A percentile compares a stretch with the other conserved stretches of the same genome.
Conservation (phyloP, 2,329 filamentous ascomycete species). For the Neofusicoccum umdonicola region DNA sequence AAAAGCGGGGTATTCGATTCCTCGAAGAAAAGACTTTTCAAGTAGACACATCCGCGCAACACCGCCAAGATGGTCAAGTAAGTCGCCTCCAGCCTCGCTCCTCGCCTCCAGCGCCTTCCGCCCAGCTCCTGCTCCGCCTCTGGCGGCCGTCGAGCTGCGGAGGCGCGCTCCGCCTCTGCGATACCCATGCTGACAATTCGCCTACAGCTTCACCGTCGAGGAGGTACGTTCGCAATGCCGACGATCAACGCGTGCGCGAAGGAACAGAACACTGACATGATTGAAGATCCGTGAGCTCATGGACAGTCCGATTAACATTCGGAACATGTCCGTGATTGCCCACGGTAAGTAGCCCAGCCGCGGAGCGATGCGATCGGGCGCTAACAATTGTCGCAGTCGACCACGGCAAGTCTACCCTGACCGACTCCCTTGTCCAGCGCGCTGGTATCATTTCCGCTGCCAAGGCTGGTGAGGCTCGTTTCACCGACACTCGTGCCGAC, state of each 20-base stretch:
- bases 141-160: neutral
- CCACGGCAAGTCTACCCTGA: slow-evolving; percentile 99
- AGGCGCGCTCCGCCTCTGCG: neutral
- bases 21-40: slow-evolving; percentile 14
- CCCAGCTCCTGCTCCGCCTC: neutral
- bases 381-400: slow-evolving; percentile 61
- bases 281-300: slow-evolving; percentile 69
- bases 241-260: neutral
- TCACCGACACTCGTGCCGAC: slow-evolving; percentile 94
- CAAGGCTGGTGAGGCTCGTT: slow-evolving; percentile 93
- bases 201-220: slow-evolving; percentile 91
- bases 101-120: neutral
- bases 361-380: slow-evolving; percentile 5
- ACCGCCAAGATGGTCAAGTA: slow-evolving; percentile 99
- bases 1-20: slow-evolving; percentile 17
- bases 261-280: slow-evolving; percentile 27
- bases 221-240: slow-evolving; percentile 56
- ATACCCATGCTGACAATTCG: slow-evolving; percentile 49
- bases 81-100: slow-evolving; percentile 49
- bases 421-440: slow-evolving; percentile 98
- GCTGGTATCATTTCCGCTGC: slow-evolving; percentile 98
- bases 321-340: slow-evolving; percentile 99
- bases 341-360: slow-evolving; percentile 61
- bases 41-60: slow-evolving; percentile 30
- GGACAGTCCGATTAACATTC: slow-evolving; percentile 74